Conservation (phyloP, 83 land plant species). For the Thuja plicata region DNA sequence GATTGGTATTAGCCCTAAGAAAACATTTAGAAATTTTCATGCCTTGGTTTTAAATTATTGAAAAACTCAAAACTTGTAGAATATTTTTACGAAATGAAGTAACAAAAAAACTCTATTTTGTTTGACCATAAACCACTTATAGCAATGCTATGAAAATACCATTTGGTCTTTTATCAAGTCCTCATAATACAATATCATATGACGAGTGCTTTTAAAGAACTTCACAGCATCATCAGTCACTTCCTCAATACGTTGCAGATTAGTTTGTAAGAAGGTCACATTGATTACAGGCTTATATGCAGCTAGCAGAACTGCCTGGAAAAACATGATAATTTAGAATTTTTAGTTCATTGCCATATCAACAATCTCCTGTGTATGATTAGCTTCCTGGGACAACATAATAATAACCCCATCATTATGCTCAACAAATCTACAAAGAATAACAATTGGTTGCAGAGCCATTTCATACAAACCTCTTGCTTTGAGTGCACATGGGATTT, state of each 20-base stretch:
- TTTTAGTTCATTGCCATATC: not conserved
- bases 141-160: constrained; percentile 23
- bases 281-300: constrained; percentile 62
- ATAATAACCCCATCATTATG: not conserved
- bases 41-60: not conserved
- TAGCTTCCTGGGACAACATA: not conserved
- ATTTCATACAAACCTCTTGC: constrained; percentile 38
- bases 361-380: not conserved
- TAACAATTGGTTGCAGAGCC: not conserved
- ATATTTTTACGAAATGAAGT: not conserved
- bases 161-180: constrained; percentile 53
- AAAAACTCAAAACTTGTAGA: not conserved
- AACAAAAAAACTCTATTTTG: not conserved
- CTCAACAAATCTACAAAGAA: not conserved
- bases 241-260: constrained; percentile 47
- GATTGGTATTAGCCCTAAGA: not conserved
- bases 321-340: constrained; percentile 1
- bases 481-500: constrained; percentile 70
- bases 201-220: constrained; percentile 62
- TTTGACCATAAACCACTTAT: not conserved
- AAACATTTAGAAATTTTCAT: not conserved
- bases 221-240: constrained; percentile 37
- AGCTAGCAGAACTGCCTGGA: constrained; percentile 74
- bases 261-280: constrained; percentile 27
- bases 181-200: constrained; percentile 64